phyloP scores from a whole-genome alignment of 331 rosid species.

The Pyrus hybrid region DNA sequence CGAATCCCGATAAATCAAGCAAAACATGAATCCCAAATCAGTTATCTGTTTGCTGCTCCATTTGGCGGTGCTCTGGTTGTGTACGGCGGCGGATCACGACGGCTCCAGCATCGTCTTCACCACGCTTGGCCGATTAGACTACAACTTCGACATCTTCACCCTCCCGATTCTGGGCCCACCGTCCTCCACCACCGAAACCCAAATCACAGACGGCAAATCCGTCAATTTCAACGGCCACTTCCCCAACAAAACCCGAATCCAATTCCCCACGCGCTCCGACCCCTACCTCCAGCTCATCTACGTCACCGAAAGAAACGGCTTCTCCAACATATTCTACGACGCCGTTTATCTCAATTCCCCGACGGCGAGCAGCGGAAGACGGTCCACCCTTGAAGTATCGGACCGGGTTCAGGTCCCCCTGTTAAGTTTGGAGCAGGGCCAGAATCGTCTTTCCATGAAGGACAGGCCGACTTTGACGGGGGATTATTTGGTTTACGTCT shows the following conservation, averaged over 20 bases:
- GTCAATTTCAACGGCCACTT: slow-evolving; percentile 85
- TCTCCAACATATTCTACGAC: slow-evolving; percentile 52
- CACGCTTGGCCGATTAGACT: slow-evolving; percentile 51
- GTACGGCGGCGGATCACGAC: slow-evolving; percentile 7
- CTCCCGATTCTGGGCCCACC: slow-evolving; percentile 29
- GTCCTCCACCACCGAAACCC: slow-evolving; percentile 24
- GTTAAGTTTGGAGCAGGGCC: background rate
- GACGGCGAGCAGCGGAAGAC: background rate
- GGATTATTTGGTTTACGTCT: slow-evolving; percentile 45
- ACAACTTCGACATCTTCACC: slow-evolving; percentile 60
- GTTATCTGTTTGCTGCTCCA: background rate
- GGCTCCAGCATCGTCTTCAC: slow-evolving; percentile 53
- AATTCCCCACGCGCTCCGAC: slow-evolving; percentile 4
- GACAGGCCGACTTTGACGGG: slow-evolving; percentile 57
- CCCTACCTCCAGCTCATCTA: slow-evolving; percentile 48
- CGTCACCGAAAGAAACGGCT: slow-evolving; percentile 64
- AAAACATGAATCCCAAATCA: slow-evolving; percentile 14
- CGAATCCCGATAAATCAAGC: too few relatives aligned
- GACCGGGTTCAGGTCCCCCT: slow-evolving; percentile 57
- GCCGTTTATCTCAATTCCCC: slow-evolving; percentile 17
- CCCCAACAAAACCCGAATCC: slow-evolving; percentile 18
- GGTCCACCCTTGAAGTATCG: slow-evolving; percentile 40
- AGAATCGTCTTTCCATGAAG: slow-evolving; percentile 43
- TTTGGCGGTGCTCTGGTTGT: background rate
- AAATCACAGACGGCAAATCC: slow-evolving; percentile 64